Base-by-base conservation (phyloP, 23 red algal species). In the Gracilaria gracilis region DNA sequence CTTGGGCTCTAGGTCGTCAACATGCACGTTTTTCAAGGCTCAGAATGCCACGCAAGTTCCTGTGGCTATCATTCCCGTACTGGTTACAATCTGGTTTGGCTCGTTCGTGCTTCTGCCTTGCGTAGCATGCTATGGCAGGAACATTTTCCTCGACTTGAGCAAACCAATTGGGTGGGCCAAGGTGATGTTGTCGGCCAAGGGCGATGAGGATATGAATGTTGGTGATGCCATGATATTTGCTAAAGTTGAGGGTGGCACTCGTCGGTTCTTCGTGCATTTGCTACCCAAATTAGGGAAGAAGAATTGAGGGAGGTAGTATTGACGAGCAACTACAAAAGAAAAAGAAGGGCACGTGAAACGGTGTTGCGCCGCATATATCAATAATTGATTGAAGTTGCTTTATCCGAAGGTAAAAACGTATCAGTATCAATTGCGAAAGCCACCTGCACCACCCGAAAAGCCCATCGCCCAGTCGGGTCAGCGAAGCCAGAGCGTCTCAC, bases 11-110 rank as follows among this genome's bases (percentile, higher is more conserved):
- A 71, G 66, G 24, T 37, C 14, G 32, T 71, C 66, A 71, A 71
- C 66, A n/a, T 71, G 66, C 66, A 71, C 66, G 66, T 71, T 71
- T 19, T 71, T 71, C 32, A 19, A 71, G 36, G 9, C 66, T 24
- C 32, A 28, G 13, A 71, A 37, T 71, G 66, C 32, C 66, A 71
- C 66, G 4, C 66, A 24, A 71, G 66, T 71, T 37, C 66, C 66
- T 36, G 66, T 33, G 28, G 66, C 36, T 7, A 16, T 71, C 32
- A 37, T 71, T 5, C 6, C 16, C 36, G 28, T 71, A 28, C 24
- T 71, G 66, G 14, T 71, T 12, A 4, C 66, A n/a, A 71, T 71
- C 24, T 71, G 66, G 66, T 20, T 33, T 71, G 13, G 66, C 27
- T 71, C 66, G 2, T n/a, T 71, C 27, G 15, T 71, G 24, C 66